Conservation (phyloP, 202 grass and related monocot genomes). For the Schoenoplectus triqueter region DNA sequence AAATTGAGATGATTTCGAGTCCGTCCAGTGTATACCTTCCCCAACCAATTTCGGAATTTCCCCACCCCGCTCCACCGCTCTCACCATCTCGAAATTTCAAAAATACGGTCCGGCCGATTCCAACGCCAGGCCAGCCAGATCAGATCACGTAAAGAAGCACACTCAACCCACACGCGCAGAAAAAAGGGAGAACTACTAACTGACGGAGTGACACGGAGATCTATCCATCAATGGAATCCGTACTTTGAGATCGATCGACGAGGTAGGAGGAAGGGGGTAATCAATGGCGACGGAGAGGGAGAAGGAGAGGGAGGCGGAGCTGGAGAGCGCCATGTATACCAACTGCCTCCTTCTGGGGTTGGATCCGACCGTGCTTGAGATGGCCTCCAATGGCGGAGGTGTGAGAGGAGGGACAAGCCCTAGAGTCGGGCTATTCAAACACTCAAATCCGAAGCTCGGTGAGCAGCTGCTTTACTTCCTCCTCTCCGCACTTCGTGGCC, state of each 20-base stretch:
- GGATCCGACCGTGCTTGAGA: conserved; percentile 79
- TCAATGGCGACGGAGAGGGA: conserved; percentile 95
- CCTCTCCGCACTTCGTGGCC: conserved; percentile 86
- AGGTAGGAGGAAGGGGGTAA: conserved; percentile 2
- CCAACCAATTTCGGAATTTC: neutral
- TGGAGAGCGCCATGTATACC: conserved; percentile 99
- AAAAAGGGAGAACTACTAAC: conserved; percentile 17
- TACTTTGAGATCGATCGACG: conserved; percentile 38
- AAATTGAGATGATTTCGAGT: conserved; percentile 13
- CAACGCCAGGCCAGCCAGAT: conserved; percentile 29
- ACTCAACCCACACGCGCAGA: neutral
- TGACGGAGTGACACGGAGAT: neutral
- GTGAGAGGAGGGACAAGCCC: conserved; percentile 42
- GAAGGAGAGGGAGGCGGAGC: conserved; percentile 98
- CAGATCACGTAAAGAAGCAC: conserved; percentile 26
- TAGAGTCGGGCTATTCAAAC: conserved; percentile 83
- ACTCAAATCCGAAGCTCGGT: conserved; percentile 93
- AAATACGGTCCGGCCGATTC: conserved; percentile 28
- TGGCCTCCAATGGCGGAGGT: conserved; percentile 42
- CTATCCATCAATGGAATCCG: conserved; percentile 19
- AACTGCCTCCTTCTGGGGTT: conserved; percentile 97
- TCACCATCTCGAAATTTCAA: conserved; percentile 28
- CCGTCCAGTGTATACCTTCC: conserved; percentile 40
- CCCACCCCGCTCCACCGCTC: neutral
- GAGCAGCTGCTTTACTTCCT: conserved; percentile 99